A percentile compares a stretch with the other conserved stretches of the same genome.
Conservation (phyloP, 2,329 filamentous ascomycete genomes). For the Cordyceps cateniannulata region DNA sequence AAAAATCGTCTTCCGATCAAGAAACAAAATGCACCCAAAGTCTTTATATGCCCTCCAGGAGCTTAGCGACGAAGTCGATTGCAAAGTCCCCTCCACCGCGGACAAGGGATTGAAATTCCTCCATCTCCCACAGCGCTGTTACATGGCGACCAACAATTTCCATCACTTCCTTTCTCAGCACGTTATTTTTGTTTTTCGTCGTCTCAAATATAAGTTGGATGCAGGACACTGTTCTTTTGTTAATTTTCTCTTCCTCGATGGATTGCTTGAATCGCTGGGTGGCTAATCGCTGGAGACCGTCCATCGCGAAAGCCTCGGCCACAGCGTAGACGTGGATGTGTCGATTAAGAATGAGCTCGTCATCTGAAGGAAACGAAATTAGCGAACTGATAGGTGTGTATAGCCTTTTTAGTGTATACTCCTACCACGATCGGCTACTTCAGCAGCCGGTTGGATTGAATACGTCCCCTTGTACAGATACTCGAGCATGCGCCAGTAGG, state of each 20-base stretch:
- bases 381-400: neutral
- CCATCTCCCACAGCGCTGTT: neutral
- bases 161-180: neutral
- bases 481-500: conserved; percentile 8
- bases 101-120: neutral
- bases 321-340: neutral
- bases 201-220: neutral
- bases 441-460: neutral
- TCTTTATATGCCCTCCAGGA: neutral
- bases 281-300: neutral
- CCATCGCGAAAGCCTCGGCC: neutral
- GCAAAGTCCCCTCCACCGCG: neutral
- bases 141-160: neutral
- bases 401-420: neutral
- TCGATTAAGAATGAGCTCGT: neutral
- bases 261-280: neutral
- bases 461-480: conserved; percentile 1
- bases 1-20: too few relatives aligned
- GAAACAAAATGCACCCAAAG: neutral
- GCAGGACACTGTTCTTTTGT: neutral
- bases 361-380: neutral
- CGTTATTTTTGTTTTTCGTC: neutral
- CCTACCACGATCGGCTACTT: neutral
- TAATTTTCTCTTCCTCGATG: neutral
- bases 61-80: neutral